phyloP scores from a whole-genome alignment of 805 yeast species.

The Wickerhamiella brachini region DNA sequence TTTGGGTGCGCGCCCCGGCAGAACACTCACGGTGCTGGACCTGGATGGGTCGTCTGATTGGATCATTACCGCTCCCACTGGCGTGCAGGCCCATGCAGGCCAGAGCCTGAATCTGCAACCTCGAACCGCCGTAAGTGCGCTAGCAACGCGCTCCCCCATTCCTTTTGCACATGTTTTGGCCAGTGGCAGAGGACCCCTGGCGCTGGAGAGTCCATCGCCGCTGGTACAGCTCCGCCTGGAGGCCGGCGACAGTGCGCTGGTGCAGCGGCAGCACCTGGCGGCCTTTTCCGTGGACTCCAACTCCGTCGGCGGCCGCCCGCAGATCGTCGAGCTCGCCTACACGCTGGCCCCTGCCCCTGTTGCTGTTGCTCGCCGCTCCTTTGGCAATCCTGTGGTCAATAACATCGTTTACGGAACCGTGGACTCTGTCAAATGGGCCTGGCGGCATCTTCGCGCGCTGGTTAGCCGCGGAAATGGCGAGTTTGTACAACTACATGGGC shows the following conservation, averaged over 20 bases:
- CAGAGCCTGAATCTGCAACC: constrained; percentile 20
- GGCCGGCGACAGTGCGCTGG: constrained; percentile 28
- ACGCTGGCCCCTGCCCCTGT: background rate
- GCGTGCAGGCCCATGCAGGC: constrained; percentile 36
- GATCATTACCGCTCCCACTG: constrained; percentile 28
- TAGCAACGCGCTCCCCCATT: constrained; percentile 12
- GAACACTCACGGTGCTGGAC: constrained; percentile 25
- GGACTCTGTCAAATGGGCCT: background rate
- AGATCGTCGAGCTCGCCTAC: constrained; percentile 3
- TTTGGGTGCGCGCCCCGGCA: constrained; percentile 7
- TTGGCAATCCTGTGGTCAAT: background rate
- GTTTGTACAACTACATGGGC: constrained; percentile 15
- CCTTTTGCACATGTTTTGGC: constrained; percentile 23
- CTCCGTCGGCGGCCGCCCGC: constrained; percentile 6
- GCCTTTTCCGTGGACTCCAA: constrained; percentile 27
- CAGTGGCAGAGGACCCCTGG: constrained; percentile 34
- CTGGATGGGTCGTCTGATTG: constrained; percentile 30
- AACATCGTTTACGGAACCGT: background rate
- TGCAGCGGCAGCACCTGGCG: constrained; percentile 29
- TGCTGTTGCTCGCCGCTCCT: background rate
- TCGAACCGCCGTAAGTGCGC: constrained; percentile 13
- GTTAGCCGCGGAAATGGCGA: constrained; percentile 1
- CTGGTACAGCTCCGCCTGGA: constrained; percentile 27
- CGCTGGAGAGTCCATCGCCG: constrained; percentile 30
- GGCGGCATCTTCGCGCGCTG: background rate